These are phyloP conservation scores for Cyclospora cayetanensis DNA, from an alignment of 169 alveolate species.

Conservation along the genomic window DNA sequence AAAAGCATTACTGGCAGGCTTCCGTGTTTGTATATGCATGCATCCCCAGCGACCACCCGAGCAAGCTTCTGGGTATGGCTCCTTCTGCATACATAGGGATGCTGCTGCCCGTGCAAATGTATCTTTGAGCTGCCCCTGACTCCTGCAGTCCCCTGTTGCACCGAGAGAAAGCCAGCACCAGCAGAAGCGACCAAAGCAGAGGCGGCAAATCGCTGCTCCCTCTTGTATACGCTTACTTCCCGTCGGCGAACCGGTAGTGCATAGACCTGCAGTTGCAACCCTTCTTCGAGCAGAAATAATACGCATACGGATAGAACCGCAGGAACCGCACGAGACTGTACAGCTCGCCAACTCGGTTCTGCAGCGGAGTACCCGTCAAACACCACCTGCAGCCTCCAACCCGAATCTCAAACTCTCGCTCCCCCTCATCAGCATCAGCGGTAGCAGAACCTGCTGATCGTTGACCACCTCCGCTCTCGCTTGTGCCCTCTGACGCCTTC, in stretches of 20 bases:
- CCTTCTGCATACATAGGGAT: too few species aligned
- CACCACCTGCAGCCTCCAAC: constrained; percentile 90
- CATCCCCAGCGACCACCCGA: too few species aligned
- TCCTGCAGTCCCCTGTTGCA: too few species aligned
- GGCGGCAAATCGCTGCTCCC: too few species aligned
- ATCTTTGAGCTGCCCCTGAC: too few species aligned
- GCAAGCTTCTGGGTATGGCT: too few species aligned
- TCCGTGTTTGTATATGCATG: too few species aligned
- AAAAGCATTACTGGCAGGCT: background rate
- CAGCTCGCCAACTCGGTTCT: constrained; percentile 96
- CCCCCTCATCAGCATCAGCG: constrained; percentile 18
- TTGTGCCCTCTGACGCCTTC: background rate
- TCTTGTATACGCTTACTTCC: constrained; percentile 75
- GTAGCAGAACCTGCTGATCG: background rate
- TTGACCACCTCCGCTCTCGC: background rate
- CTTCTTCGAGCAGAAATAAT: constrained; percentile 88
- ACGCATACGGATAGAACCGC: constrained; percentile 93
- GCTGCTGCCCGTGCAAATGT: too few species aligned
- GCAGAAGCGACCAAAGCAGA: too few species aligned
- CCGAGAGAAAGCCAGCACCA: too few species aligned
- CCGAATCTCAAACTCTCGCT: background rate
- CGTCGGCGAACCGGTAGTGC: constrained; percentile 81
- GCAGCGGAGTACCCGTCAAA: constrained; percentile 98
- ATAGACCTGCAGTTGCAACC: constrained; percentile 86
- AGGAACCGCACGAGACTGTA: constrained; percentile 93